These are phyloP conservation scores for Tulasnella sp. DNA, from an alignment of 768 basidiomycete species.

Conservation along the genomic window DNA sequence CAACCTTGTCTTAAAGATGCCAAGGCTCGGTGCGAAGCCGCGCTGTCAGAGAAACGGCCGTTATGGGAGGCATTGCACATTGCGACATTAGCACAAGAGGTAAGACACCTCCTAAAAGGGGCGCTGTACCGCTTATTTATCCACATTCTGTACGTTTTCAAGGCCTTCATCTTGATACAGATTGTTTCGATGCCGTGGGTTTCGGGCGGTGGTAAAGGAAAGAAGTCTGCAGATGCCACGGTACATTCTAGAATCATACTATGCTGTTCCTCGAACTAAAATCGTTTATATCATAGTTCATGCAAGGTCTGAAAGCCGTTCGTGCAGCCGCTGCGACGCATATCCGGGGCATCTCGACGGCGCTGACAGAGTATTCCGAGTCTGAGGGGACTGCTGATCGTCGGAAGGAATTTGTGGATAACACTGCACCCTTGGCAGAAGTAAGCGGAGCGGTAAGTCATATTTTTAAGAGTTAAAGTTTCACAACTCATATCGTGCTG, in stretches of 20 bases:
- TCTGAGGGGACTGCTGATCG: slow-evolving; percentile 41
- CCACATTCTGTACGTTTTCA: background rate
- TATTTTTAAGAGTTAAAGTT: background rate
- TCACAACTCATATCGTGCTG: background rate
- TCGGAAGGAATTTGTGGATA: slow-evolving; percentile 42
- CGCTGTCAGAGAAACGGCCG: slow-evolving; percentile 32
- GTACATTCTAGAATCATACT: slow-evolving; percentile 7
- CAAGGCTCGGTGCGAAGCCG: slow-evolving; percentile 36
- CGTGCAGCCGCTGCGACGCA: slow-evolving; percentile 41
- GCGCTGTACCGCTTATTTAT: no score
- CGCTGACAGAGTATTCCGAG: background rate
- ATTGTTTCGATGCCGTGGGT: slow-evolving; percentile 70
- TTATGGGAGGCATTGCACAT: slow-evolving; percentile 57
- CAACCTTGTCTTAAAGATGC: background rate
- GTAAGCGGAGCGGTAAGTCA: slow-evolving; percentile 29
- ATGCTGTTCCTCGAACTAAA: background rate
- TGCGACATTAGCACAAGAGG: slow-evolving; percentile 68
- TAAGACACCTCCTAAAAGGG: no score
- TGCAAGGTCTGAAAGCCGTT: slow-evolving; percentile 52
- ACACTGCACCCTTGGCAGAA: slow-evolving; percentile 35
- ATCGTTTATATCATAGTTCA: slow-evolving; percentile 41
- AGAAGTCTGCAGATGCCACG: slow-evolving; percentile 53
- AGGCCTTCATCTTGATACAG: slow-evolving; percentile 65
- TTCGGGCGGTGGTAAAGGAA: slow-evolving; percentile 51
- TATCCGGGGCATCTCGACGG: slow-evolving; percentile 48